Base-by-base conservation (phyloP, 116 monocot genomes). In the Zostera marina region DNA sequence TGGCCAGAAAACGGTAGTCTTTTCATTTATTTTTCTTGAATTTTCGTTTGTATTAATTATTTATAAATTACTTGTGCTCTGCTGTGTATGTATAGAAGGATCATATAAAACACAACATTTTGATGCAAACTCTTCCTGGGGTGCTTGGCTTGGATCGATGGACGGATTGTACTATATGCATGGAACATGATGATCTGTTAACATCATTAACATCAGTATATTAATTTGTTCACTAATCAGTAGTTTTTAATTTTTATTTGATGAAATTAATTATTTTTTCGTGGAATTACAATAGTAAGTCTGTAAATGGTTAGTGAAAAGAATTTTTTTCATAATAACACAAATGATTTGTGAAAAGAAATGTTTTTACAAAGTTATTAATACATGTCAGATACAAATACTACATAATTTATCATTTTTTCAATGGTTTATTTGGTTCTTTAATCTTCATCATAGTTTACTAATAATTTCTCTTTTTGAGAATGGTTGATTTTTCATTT, bases 111-210 rank as follows among this genome's bases (percentile, higher is more conserved):
- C 15, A 3, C 48, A 52, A 7, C 41, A 20, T 14, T 49, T 19
- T 32, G 58, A 66, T 10, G 58, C 41, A 7, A 54, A 77, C 5
- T 87, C 75, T 58, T 78, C 75, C 57, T 78, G 74, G 73, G 81
- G 79, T 3, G 81, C 77, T 44, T 87, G 87, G 87, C 59, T 87
- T 70, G 93, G 87, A 66, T 93, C 93, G 39, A 54, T 41, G 40
- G 74, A 72, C 48, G 87, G 84, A n/a, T 54, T 93, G 54, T 71
- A 60, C 63, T 77, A 70, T 54, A 69, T 84, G 70, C 81, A 75
- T 42, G 69, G 77, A 26, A 45, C 66, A 21, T 58, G 5, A 24
- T 23, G n/a, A 4, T 19, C 20, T 15, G 49, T 19, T 8, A 48
- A 48, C 10, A 0, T 16, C 0, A 48, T n/a, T n/a, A 48, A 48